Percentiles rank a stretch among this genome's conserved stretches.
Conservation (phyloP, 306 rosid genomes). For the Dryas drummondii region DNA sequence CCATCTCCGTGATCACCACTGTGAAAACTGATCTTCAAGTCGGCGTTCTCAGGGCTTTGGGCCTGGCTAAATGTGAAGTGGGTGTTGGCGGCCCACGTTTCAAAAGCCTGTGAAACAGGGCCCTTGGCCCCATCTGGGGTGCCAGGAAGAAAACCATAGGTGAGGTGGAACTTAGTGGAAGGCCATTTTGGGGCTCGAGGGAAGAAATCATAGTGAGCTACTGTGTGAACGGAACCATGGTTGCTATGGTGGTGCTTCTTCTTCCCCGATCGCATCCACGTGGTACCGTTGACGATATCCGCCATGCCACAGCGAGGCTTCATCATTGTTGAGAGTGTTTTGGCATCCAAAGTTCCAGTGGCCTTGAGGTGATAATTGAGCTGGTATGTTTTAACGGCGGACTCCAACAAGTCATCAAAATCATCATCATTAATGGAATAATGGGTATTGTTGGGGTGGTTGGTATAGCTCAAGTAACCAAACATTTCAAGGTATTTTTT, state of each 20-base stretch:
- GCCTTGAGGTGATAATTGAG: constrained; percentile 19
- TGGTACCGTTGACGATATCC: constrained; percentile 26
- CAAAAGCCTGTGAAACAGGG: constrained; percentile 24
- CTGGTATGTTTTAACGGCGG: constrained; percentile 46
- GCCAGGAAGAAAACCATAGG: constrained; percentile 11
- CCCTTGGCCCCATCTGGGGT: not conserved
- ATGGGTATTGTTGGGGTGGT: not conserved
- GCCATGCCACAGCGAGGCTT: constrained; percentile 51
- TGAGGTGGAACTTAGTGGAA: constrained; percentile 17
- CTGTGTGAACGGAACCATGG: not conserved
- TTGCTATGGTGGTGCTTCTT: not conserved
- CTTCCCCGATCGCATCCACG: constrained; percentile 26
- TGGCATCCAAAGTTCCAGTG: constrained; percentile 29
- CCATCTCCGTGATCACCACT: constrained; percentile 36
- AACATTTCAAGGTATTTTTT: constrained; percentile 34
- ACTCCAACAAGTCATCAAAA: constrained; percentile 35
- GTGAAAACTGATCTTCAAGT: constrained; percentile 22
- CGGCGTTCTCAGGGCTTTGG: not conserved
- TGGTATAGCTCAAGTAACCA: constrained; percentile 36
- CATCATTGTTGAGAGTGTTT: constrained; percentile 34
- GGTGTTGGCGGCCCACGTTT: constrained; percentile 23
- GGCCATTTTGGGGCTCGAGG: constrained; percentile 23
- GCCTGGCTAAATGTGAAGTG: constrained; percentile 20
- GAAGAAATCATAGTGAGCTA: constrained; percentile 22
- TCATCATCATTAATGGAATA: constrained; percentile 3